Evolutionary conservation across 2,329 filamentous ascomycete species (phyloP), one percentile per base, ranked within the genome.

Genomic region (Dothideomycetes sp.): DNA sequence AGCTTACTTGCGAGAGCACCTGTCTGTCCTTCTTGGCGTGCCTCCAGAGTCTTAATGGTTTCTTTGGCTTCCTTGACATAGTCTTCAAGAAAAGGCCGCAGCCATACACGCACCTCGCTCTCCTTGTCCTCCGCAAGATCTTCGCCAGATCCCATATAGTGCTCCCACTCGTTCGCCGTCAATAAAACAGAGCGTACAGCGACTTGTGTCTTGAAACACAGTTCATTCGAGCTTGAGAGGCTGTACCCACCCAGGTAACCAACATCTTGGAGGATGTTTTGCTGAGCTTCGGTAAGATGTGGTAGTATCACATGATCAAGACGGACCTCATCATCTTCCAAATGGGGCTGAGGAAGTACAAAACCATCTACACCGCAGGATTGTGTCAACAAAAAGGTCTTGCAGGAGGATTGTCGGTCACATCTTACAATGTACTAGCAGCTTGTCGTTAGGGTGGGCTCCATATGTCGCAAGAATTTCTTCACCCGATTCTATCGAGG

Each of bases 391-490:
- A 30, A 23, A 20, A 34, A 13, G 13, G 16, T 17, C n/a, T 4
- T n/a, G 15, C 8, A 15, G 8, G 20, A 18, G 11, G 5, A 24
- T 11, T 11, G 11, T 17, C 10, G 25, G 27, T 32, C 8, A 27
- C 19, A 1, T 34, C 53, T 31, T 42, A 55, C 52, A 88, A 59
- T 86, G 82, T 0, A 75, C 71, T 2, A 87, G 68, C 13, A 87
- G 61, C 49, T 83, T 82, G 53, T 87, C 82, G 47, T 84, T 84
- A 19, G 71, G 71, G 55, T 87, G 82, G 1, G 69, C 57, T 3
- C 83, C 83, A 51, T 88, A 88, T 19, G 72, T 76, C 18, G 83
- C 75, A 45, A 71, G 74, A 1, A 88, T 63, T 60, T 87, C 82
- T 15, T 82, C 74, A 7, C 76, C 78, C 2, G 57, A 51, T 1